Percentiles rank a stretch among this genome's conserved stretches.
These are phyloP conservation scores for Penicillium oxalicum DNA, from an alignment of 2,329 filamentous ascomycete genomes.

Conservation along the genomic window DNA sequence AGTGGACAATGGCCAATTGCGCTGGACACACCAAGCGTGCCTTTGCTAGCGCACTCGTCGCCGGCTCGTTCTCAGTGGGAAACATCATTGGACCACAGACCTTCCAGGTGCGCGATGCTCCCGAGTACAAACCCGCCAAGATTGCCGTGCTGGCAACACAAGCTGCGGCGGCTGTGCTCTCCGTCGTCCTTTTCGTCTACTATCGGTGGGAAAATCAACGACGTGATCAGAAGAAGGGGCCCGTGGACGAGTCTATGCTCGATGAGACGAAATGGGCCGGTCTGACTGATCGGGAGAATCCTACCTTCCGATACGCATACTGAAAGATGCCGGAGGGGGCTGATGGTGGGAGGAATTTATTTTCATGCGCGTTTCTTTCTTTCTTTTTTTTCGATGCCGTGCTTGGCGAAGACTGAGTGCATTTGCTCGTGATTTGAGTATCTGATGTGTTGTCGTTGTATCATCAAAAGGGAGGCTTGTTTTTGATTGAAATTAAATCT, in stretches of 20 bases:
- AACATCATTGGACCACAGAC: constrained; percentile 45
- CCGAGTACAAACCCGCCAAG: constrained; percentile 39
- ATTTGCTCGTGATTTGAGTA: no score
- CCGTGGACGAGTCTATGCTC: constrained; percentile 11
- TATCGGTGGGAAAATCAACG: constrained; percentile 30
- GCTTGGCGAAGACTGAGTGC: no score
- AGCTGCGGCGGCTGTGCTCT: constrained; percentile 25
- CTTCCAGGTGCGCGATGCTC: constrained; percentile 41
- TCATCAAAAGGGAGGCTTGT: no score
- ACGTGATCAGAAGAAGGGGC: constrained; percentile 14
- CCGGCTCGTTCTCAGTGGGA: constrained; percentile 41
- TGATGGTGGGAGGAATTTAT: no score
- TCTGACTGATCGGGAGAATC: constrained; percentile 32
- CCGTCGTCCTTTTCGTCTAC: constrained; percentile 25
- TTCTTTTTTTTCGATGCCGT: no score
- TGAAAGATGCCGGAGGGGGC: constrained; percentile 7
- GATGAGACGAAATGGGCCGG: constrained; percentile 29
- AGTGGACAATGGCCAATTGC: constrained; percentile 45
- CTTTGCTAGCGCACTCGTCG: constrained; percentile 42
- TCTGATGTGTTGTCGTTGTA: no score
- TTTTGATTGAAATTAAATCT: no score
- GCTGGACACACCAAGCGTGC: constrained; percentile 48
- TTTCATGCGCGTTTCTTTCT: no score
- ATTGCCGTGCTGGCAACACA: constrained; percentile 38
- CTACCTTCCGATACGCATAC: constrained; percentile 32